Conservation (phyloP, 106 monocot genomes). For the Cymbidium sinense region DNA sequence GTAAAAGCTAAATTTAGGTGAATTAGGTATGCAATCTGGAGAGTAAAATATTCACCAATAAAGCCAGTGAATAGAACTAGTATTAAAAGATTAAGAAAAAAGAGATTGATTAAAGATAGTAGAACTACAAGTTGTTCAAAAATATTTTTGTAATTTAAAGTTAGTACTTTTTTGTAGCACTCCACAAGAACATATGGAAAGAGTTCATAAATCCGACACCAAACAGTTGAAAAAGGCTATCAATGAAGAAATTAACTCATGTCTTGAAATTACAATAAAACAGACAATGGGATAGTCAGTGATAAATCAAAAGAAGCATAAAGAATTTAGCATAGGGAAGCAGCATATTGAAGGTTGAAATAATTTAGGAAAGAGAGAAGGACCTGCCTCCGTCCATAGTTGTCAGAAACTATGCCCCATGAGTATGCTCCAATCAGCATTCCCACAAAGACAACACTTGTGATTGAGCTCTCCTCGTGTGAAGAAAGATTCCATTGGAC, state of each 20-base stretch:
- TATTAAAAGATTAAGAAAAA: background rate
- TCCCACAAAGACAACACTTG: slow-evolving; percentile 85
- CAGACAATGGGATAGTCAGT: background rate
- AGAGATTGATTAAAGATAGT: background rate
- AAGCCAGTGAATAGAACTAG: background rate
- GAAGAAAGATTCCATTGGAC: slow-evolving; percentile 67
- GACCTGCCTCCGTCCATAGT: slow-evolving; percentile 74
- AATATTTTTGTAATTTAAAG: background rate
- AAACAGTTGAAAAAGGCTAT: background rate
- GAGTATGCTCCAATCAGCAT: slow-evolving; percentile 78
- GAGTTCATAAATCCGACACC: background rate
- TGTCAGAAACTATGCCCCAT: slow-evolving; percentile 90
- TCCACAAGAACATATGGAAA: background rate
- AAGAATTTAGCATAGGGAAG: background rate
- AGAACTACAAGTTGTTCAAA: background rate
- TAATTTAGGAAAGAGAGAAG: slow-evolving; percentile 13
- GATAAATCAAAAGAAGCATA: background rate
- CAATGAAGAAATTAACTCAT: background rate
- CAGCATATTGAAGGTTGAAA: background rate
- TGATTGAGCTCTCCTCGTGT: slow-evolving; percentile 72
- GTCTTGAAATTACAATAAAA: background rate
- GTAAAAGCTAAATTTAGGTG: background rate
- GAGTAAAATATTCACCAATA: background rate
- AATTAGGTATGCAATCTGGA: background rate
- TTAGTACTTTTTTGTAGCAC: background rate